phyloP scores from a whole-genome alignment of 768 basidiomycete genomes.

The Exidia glandulosa region DNA sequence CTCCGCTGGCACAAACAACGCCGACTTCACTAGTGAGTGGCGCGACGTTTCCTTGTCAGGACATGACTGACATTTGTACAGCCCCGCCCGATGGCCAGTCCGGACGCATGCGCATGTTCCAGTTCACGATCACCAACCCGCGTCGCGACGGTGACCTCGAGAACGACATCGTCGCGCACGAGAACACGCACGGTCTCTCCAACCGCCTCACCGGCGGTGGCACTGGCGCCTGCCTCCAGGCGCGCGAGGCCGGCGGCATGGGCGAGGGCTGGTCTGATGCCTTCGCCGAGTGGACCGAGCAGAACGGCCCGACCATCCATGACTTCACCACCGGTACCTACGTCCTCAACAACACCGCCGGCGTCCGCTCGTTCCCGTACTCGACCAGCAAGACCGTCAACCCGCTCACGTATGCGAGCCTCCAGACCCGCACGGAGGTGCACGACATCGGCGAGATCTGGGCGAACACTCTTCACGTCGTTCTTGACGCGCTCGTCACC shows the following conservation, averaged over 20 bases:
- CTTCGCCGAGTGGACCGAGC: constrained; percentile 18
- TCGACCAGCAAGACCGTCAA: constrained; percentile 36
- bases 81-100: constrained; percentile 19
- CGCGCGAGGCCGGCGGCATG: constrained; percentile 52
- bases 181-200: constrained; percentile 36
- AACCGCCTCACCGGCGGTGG: constrained; percentile 42
- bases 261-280: constrained; percentile 51
- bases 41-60: neutral
- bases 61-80: neutral
- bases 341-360: constrained; percentile 37
- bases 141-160: constrained; percentile 54
- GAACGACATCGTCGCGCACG: constrained; percentile 32
- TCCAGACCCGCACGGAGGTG: constrained; percentile 30
- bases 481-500: constrained; percentile 19
- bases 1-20: constrained; percentile 29
- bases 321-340: constrained; percentile 37
- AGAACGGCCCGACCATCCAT: constrained; percentile 28
- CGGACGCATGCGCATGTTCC: constrained; percentile 20
- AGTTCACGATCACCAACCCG: constrained; percentile 23
- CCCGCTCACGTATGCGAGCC: constrained; percentile 31
- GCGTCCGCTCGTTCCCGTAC: constrained; percentile 48
- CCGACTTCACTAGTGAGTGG: neutral
- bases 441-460: constrained; percentile 51
- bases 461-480: constrained; percentile 32
- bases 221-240: constrained; percentile 50